Evolutionary conservation across 768 basidiomycete species (phyloP).

Genomic region (Russula earlei): DNA sequence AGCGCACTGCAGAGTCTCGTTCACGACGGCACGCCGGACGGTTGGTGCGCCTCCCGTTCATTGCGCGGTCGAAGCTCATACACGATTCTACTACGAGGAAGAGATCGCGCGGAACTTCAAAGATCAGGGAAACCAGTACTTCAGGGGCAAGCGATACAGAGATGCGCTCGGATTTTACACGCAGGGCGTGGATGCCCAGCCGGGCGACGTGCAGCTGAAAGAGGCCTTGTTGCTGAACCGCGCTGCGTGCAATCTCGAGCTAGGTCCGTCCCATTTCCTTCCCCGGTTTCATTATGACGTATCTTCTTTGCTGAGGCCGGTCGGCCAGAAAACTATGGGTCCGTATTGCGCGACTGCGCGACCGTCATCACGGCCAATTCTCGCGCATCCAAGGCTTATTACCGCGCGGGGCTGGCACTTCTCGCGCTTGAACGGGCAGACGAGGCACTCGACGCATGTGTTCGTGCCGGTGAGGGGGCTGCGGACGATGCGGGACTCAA

Average conservation of each 20-base stretch:
- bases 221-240: slow-evolving; percentile 80
- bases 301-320: too few relatives aligned
- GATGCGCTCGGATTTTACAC: slow-evolving; percentile 89
- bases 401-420: slow-evolving; percentile 75
- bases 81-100: slow-evolving; percentile 25
- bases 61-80: not conserved
- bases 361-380: slow-evolving; percentile 54
- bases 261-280: slow-evolving; percentile 41
- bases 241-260: slow-evolving; percentile 87
- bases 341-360: slow-evolving; percentile 79
- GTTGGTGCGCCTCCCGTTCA: slow-evolving; percentile 39
- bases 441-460: slow-evolving; percentile 79
- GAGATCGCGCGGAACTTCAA: slow-evolving; percentile 92
- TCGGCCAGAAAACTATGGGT: slow-evolving; percentile 72
- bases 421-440: slow-evolving; percentile 61
- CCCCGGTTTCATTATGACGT: not conserved
- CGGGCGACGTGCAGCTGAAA: slow-evolving; percentile 45
- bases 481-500: slow-evolving; percentile 45
- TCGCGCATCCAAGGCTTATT: slow-evolving; percentile 72
- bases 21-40: slow-evolving; percentile 89
- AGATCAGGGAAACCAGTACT: slow-evolving; percentile 92
- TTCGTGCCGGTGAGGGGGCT: slow-evolving; percentile 55
- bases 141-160: slow-evolving; percentile 73
- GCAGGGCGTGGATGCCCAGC: slow-evolving; percentile 80
- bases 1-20: slow-evolving; percentile 79